These are phyloP conservation scores for Scutellaria baicalensis DNA, from an alignment of 257 asterid genomes.

Conservation along the genomic window DNA sequence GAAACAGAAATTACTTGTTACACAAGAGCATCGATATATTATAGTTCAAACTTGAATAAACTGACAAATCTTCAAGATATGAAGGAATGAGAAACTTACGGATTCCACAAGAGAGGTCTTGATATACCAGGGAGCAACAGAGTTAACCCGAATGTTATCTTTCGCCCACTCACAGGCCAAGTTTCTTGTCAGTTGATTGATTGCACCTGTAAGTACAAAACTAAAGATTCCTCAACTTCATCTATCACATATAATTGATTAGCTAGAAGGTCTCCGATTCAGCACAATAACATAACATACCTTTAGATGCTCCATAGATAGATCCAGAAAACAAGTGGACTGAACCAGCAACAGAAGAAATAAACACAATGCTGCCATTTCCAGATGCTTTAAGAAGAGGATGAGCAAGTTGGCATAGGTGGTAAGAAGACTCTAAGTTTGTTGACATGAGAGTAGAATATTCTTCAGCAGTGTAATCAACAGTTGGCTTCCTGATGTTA, in stretches of 20 bases:
- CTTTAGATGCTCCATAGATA: constrained; percentile 88
- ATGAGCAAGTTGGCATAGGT: constrained; percentile 78
- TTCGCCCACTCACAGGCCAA: constrained; percentile 98
- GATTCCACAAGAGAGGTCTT: constrained; percentile 68
- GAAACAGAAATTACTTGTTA: background rate
- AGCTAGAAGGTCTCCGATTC: background rate
- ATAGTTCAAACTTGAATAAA: background rate
- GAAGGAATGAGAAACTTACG: constrained; percentile 37
- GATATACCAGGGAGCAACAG: constrained; percentile 94
- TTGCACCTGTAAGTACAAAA: constrained; percentile 57
- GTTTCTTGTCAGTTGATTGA: constrained; percentile 84
- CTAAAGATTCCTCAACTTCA: background rate
- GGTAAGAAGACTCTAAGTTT: constrained; percentile 80
- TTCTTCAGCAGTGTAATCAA: constrained; percentile 73
- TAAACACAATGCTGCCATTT: constrained; percentile 62
- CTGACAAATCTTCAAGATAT: background rate
- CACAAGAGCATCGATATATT: background rate
- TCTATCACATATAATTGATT: background rate
- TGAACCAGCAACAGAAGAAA: constrained; percentile 82
- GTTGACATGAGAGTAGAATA: constrained; percentile 64
- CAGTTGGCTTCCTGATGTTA: constrained; percentile 77
- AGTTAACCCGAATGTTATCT: constrained; percentile 82
- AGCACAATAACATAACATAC: constrained; percentile 22
- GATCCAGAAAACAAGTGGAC: constrained; percentile 69
- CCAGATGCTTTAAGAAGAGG: constrained; percentile 88